Evolutionary conservation across 1,284 basidiomycete species (phyloP).

Genomic region (Pascua guehoae): DNA sequence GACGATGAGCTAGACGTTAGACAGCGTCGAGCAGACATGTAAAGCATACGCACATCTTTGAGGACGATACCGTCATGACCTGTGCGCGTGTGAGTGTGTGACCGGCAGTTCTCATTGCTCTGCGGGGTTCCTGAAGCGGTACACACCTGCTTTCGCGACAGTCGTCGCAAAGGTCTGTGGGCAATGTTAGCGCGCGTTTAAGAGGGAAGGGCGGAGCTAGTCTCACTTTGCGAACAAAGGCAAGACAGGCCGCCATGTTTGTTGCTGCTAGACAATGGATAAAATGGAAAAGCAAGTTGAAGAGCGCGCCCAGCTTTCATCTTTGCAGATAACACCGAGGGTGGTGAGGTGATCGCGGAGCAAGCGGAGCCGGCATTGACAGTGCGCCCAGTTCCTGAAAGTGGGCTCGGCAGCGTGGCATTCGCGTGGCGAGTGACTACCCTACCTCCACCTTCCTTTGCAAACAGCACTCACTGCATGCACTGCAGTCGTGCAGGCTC

Average conservation of each 20-base stretch:
- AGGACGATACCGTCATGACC: conserved; percentile 25
- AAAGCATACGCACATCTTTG: conserved; percentile 1
- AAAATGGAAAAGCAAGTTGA: no score
- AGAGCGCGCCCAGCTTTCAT: no score
- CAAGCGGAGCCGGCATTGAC: no score
- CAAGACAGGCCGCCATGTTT: conserved; percentile 19
- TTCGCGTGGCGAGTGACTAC: no score
- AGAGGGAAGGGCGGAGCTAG: neutral
- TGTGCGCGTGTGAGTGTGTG: conserved; percentile 6
- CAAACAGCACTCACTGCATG: no score
- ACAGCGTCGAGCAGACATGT: no score
- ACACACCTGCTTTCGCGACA: conserved; percentile 35
- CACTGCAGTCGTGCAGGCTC: no score
- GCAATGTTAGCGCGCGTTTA: neutral
- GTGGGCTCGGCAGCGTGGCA: no score
- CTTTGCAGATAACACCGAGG: no score
- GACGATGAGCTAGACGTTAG: conserved; percentile 25
- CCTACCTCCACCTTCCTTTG: no score
- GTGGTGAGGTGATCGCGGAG: neutral
- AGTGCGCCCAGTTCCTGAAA: no score
- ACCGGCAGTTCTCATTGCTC: neutral
- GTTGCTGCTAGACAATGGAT: no score
- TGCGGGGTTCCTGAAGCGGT: neutral
- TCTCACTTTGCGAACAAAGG: conserved; percentile 30
- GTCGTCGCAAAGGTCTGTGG: conserved; percentile 35